These are phyloP conservation scores for Fusarium globosum DNA, from an alignment of 2,329 filamentous ascomycete genomes.

Conservation along the genomic window DNA sequence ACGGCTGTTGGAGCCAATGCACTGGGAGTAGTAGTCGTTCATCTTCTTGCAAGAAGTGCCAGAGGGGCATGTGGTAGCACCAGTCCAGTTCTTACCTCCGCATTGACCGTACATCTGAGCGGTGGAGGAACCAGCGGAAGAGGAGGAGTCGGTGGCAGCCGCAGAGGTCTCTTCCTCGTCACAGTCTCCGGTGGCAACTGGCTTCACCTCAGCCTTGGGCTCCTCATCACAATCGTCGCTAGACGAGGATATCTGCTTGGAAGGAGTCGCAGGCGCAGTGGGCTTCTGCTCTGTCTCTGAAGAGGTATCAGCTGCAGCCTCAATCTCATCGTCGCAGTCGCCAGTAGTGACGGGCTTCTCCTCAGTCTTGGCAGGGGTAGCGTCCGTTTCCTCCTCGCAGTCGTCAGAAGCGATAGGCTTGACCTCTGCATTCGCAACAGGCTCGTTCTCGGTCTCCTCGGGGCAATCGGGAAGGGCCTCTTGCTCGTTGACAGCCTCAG, in stretches of 20 bases:
- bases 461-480: neutral
- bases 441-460: neutral
- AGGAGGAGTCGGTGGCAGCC: neutral
- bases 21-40: slow-evolving; percentile 32
- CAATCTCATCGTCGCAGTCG: neutral
- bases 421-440: neutral
- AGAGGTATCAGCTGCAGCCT: neutral
- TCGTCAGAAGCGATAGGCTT: neutral
- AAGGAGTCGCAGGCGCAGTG: too few relatives aligned
- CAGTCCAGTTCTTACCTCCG: slow-evolving; percentile 20
- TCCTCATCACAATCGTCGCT: too few relatives aligned
- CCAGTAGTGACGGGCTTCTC: neutral
- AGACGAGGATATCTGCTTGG: too few relatives aligned
- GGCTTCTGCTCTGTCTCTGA: too few relatives aligned
- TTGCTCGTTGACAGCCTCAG: neutral
- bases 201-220: too few relatives aligned
- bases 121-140: neutral
- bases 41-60: slow-evolving; percentile 24
- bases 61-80: slow-evolving; percentile 13
- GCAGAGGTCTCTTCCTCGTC: too few relatives aligned
- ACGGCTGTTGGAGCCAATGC: slow-evolving; percentile 9
- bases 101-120: slow-evolving; percentile 27
- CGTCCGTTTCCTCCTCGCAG: neutral
- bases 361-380: neutral
- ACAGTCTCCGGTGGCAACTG: too few relatives aligned